phyloP scores from a whole-genome alignment of 192 early-diverging fungal genomes.

The Coemansia sp. region DNA sequence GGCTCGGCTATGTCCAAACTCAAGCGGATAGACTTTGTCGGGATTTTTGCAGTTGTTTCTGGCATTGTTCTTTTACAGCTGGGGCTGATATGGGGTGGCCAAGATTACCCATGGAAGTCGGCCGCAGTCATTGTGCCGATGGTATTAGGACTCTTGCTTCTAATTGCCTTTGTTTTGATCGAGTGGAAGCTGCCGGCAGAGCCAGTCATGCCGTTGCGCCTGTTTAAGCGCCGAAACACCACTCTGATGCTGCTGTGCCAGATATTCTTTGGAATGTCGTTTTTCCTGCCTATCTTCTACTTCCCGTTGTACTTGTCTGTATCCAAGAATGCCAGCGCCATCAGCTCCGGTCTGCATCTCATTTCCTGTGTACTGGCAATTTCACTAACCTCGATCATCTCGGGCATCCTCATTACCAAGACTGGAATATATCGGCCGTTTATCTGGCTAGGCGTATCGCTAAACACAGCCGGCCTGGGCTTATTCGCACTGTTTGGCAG shows the following conservation, averaged over 20 bases:
- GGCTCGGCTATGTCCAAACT: slow-evolving; percentile 53
- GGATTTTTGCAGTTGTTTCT: slow-evolving; percentile 55
- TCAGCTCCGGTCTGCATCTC: slow-evolving; percentile 39
- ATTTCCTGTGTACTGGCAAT: slow-evolving; percentile 44
- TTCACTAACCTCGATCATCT: slow-evolving; percentile 23
- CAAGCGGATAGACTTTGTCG: slow-evolving; percentile 66
- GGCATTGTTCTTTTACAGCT: slow-evolving; percentile 65
- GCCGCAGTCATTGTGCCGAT: slow-evolving; percentile 50
- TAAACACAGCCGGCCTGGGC: slow-evolving; percentile 26
- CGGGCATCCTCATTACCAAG: slow-evolving; percentile 33
- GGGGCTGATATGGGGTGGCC: slow-evolving; percentile 74
- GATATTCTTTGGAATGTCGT: slow-evolving; percentile 37
- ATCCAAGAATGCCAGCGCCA: slow-evolving; percentile 53
- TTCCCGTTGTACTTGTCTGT: slow-evolving; percentile 66
- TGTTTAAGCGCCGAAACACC: slow-evolving; percentile 58
- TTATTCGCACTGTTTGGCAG: slow-evolving; percentile 32
- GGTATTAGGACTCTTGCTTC: slow-evolving; percentile 25
- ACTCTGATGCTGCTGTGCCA: slow-evolving; percentile 22
- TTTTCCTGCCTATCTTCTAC: slow-evolving; percentile 54
- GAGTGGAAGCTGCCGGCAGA: slow-evolving; percentile 60
- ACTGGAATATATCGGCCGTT: slow-evolving; percentile 32
- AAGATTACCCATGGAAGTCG: slow-evolving; percentile 56
- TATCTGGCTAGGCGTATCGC: slow-evolving; percentile 26
- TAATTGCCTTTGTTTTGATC: slow-evolving; percentile 57
- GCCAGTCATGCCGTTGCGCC: slow-evolving; percentile 62